These are phyloP conservation scores for Chenopodium album DNA, from an alignment of 148 eudicot species.

Conservation along the genomic window DNA sequence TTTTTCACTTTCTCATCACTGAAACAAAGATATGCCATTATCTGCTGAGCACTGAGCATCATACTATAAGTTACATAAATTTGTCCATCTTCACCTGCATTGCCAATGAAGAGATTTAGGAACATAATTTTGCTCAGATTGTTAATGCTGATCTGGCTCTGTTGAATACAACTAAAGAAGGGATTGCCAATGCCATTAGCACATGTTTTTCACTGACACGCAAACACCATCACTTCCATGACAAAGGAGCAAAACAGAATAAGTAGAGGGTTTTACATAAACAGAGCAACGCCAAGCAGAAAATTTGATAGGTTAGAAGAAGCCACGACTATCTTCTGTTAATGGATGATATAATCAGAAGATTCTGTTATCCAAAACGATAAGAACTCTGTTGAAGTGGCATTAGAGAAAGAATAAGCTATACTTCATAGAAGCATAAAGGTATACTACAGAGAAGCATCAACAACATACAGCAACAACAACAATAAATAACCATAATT, in stretches of 20 bases:
- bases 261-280: not conserved
- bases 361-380: not conserved
- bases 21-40: slow-evolving; percentile 67
- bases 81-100: slow-evolving; percentile 81
- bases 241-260: not conserved
- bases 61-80: slow-evolving; percentile 53
- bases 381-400: not conserved
- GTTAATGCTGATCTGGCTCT: not conserved
- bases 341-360: not conserved
- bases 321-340: too few species aligned
- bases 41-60: slow-evolving; percentile 67
- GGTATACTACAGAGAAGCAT: too few species aligned
- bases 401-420: not conserved
- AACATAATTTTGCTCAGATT: not conserved
- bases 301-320: not conserved
- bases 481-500: too few species aligned
- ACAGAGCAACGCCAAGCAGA: not conserved
- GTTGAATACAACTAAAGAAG: not conserved
- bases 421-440: not conserved
- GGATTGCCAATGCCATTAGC: not conserved
- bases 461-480: too few species aligned
- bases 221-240: not conserved
- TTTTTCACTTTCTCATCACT: slow-evolving; percentile 74
- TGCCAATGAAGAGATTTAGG: not conserved
- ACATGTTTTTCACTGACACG: not conserved